Percentiles rank a stretch among this genome's conserved stretches.
These are phyloP conservation scores for Salix udensis DNA, from an alignment of 345 rosid genomes.

Conservation along the genomic window DNA sequence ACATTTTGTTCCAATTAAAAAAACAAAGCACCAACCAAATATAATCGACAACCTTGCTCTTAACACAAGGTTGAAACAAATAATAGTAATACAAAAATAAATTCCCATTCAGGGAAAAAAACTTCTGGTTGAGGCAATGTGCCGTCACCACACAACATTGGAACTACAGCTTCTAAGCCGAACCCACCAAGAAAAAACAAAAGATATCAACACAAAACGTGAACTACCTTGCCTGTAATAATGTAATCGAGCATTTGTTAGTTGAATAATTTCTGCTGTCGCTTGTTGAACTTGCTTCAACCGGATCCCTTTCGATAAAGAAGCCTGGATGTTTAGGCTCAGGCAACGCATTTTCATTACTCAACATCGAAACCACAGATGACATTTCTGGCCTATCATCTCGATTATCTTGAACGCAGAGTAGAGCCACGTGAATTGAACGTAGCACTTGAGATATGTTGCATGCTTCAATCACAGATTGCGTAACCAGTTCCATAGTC, in stretches of 20 bases:
- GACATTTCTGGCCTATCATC: constrained; percentile 2
- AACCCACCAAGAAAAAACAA: too few species aligned
- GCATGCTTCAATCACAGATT: neutral
- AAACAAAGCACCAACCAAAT: too few species aligned
- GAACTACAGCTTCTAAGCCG: too few species aligned
- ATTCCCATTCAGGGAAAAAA: too few species aligned
- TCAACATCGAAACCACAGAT: neutral
- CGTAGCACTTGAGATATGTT: neutral
- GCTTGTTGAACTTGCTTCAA: neutral
- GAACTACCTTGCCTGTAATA: neutral
- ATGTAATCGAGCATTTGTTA: neutral
- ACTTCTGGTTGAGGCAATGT: too few species aligned
- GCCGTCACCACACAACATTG: too few species aligned
- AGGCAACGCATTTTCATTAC: neutral
- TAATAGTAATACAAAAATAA: too few species aligned
- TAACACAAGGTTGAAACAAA: too few species aligned
- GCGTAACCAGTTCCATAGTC: neutral
- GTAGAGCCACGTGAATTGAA: neutral
- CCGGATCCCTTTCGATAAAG: neutral
- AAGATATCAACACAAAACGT: too few species aligned
- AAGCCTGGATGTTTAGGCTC: neutral
- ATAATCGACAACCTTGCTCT: too few species aligned
- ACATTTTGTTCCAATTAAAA: too few species aligned
- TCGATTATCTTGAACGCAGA: neutral
- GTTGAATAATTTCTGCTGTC: neutral